Base-by-base conservation (phyloP, 371 early-diverging fungal species). In the Apophysomyces variabilis region DNA sequence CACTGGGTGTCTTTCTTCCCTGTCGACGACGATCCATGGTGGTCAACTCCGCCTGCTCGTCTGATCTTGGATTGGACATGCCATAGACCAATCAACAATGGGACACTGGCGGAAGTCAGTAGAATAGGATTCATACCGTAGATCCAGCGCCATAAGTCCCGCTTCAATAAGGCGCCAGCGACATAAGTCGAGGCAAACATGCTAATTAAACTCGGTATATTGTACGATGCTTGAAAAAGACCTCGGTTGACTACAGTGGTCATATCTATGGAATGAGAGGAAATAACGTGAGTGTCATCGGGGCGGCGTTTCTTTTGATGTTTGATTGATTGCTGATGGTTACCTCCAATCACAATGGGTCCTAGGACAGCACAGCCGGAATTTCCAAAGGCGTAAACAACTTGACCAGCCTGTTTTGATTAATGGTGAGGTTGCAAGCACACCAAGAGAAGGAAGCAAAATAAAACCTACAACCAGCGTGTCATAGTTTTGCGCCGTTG, bases 331-430 rank as follows among this genome's bases (percentile, higher is more conserved):
- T 47, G 13, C 18, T 21, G 1, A n/a, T 9, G 21, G 38, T 50
- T 79, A 76, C 79, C 79, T 61, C 76, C 79, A 65, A 74, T 73
- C 9, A 76, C 60, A 41, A 79, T 74, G 60, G 72, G 79, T 21
- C 74, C 71, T 13, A 79, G 46, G 59, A 76, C 69, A 13, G 62
- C 62, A 32, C 67, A 69, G 44, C 79, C 79, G 38, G 76, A 61
- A 16, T 68, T 61, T 32, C 76, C 79, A 62, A 79, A 69, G 54
- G 79, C 69, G 57, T 76, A 72, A 7, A 79, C 60, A 35, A 75
- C 70, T 68, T 75, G 73, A 4, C 69, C 78, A 54, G 73, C 75
- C 78, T 78, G 16, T 47, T 47, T 14, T 47, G 32, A 7, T 21
- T 13, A 13, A 4, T 13, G 8, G 57, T 12, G 18, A 56, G n/a